These are phyloP conservation scores for Alternaria sp. DNA, from an alignment of 2,329 filamentous ascomycete genomes.

Conservation along the genomic window DNA sequence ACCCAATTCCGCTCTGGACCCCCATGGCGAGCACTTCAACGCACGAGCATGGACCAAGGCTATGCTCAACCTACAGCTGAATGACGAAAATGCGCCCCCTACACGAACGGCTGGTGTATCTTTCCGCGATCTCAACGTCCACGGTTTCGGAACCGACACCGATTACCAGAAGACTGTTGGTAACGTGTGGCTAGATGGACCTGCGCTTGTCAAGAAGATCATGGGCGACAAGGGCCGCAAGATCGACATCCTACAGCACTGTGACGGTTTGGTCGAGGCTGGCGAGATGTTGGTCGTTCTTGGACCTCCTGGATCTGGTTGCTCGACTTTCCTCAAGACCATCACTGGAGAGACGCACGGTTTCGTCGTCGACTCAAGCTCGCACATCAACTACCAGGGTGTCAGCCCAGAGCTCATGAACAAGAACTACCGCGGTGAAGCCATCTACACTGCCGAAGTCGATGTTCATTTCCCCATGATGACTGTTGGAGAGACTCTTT, in stretches of 20 bases:
- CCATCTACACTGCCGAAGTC: slow-evolving; percentile 84
- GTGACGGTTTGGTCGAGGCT: slow-evolving; percentile 71
- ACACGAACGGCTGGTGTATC: slow-evolving; percentile 55
- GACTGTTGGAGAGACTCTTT: slow-evolving; percentile 78
- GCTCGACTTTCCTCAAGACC: slow-evolving; percentile 84
- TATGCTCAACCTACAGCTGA: slow-evolving; percentile 54
- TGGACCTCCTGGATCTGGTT: slow-evolving; percentile 72
- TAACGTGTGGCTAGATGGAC: slow-evolving; percentile 53
- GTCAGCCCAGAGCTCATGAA: slow-evolving; percentile 77
- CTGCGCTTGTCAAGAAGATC: slow-evolving; percentile 47
- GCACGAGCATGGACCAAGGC: slow-evolving; percentile 58
- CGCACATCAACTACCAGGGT: slow-evolving; percentile 79
- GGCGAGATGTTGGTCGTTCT: slow-evolving; percentile 80
- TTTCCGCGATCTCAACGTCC: slow-evolving; percentile 56
- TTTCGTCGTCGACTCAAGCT: slow-evolving; percentile 71
- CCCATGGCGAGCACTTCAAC: slow-evolving; percentile 55
- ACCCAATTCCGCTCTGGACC: slow-evolving; percentile 54
- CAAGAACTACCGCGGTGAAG: slow-evolving; percentile 78
- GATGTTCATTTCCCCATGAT: slow-evolving; percentile 82
- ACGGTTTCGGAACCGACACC: slow-evolving; percentile 56
- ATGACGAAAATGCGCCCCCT: slow-evolving; percentile 51
- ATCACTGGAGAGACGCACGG: slow-evolving; percentile 84
- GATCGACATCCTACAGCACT: slow-evolving; percentile 70
- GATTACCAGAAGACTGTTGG: slow-evolving; percentile 60
- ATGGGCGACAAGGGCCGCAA: slow-evolving; percentile 44